Evolutionary conservation across 1,284 basidiomycete genomes (phyloP), one percentile per base, ranked within the genome.

Genomic region (Ustilago lituana): DNA sequence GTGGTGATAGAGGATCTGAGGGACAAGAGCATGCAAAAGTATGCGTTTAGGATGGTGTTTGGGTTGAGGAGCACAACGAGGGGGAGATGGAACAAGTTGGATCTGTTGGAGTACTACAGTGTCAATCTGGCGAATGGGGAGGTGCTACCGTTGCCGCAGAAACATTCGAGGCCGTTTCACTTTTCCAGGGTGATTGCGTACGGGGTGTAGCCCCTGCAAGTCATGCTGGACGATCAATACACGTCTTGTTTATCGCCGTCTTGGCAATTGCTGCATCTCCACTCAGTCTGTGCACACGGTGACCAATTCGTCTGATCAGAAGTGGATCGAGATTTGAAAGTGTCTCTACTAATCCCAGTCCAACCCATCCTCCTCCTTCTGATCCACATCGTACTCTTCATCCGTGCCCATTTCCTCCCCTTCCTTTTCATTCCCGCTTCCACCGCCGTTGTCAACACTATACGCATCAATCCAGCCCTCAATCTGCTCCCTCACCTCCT

Each of bases 81-180:
- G 20, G 76, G 55, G 20, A 84, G 84, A 38, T 96, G 93, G 93
- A 94, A 96, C 83, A 91, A 88, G 78, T 85, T 96, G 63, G 89
- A 92, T 58, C 86, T 95, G 43, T 76, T 86, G 40, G 85, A 86
- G 12, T 95, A 95, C 81, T 54, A 56, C 27, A 63, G 59, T 17
- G 64, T 76, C 27, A 87, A 91, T 64, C 78, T 90, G 23, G 87
- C 86, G 39, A 91, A 87, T 19, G 92, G 91, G 2, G 92, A 94
- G 82, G 85, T 87, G 12, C 82, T 87, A 19, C 88, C 89, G 17
- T 84, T 95, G 40, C 85, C 87, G 8, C 84, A 94, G 73, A 91
- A 90, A 79, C 89, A 94, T 76, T 91, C 93, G 80, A 86, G 91
- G 61, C 88, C 92, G 22, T 96, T 93, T 82, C 93, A 91, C 88